phyloP scores from a whole-genome alignment of 257 asterid genomes.

The Solanum neorickii region DNA sequence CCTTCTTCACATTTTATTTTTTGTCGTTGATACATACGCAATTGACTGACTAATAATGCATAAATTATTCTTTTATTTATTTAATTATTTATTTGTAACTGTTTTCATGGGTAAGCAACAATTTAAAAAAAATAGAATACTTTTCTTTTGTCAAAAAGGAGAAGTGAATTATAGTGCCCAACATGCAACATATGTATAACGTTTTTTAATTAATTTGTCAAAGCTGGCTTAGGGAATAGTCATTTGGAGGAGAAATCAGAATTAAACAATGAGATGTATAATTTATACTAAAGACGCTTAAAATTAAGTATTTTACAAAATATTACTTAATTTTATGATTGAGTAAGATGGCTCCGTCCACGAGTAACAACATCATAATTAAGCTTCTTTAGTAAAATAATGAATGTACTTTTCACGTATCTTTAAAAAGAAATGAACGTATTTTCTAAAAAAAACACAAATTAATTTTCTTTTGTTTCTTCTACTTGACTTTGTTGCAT shows the following conservation, averaged over 20 bases:
- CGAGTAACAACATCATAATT: background rate
- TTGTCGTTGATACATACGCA: background rate
- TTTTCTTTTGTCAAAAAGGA: background rate
- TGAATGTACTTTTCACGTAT: background rate
- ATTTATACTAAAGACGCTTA: too few species aligned
- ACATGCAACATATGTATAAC: background rate
- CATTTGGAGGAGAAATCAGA: background rate
- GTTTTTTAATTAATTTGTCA: background rate
- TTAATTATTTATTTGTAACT: background rate
- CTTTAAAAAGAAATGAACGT: background rate
- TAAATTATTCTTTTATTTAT: background rate
- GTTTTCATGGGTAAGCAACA: background rate
- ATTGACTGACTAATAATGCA: background rate
- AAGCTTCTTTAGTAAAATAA: background rate
- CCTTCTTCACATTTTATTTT: background rate
- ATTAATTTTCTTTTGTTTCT: background rate
- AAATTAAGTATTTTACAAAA: too few species aligned
- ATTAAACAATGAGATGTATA: too few species aligned
- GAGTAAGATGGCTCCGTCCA: background rate
- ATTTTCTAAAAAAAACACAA: background rate
- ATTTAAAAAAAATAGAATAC: background rate
- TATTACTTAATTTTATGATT: too few species aligned
- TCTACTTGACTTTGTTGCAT: background rate
- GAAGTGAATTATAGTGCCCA: background rate
- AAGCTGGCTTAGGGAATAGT: background rate